Percentiles rank a stretch among this genome's conserved stretches.
phyloP scores from a whole-genome alignment of 331 rosid species.

The Malus hybrid region DNA sequence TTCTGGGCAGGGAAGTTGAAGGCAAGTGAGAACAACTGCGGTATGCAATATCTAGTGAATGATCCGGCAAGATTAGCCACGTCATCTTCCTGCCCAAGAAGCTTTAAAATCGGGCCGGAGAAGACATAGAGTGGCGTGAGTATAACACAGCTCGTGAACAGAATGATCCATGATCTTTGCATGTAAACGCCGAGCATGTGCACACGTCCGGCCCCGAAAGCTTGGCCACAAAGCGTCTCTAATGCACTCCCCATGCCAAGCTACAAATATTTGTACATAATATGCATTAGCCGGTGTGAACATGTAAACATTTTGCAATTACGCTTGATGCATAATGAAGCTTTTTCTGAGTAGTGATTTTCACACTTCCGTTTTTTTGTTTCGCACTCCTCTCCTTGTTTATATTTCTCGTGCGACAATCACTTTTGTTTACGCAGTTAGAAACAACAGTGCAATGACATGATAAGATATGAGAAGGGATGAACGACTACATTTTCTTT shows the following conservation, averaged over 20 bases:
- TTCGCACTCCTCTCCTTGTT: too few relatives aligned
- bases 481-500: too few relatives aligned
- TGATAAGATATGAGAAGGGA: too few relatives aligned
- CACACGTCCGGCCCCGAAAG: slow-evolving; percentile 78
- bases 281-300: neutral
- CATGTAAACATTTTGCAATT: too few relatives aligned
- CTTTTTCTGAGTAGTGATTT: too few relatives aligned
- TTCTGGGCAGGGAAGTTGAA: slow-evolving; percentile 72
- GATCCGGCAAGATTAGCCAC: slow-evolving; percentile 70
- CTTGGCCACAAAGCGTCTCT: slow-evolving; percentile 96
- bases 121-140: slow-evolving; percentile 62
- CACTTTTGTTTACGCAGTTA: too few relatives aligned
- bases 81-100: slow-evolving; percentile 58
- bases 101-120: slow-evolving; percentile 56
- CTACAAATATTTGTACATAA: slow-evolving; percentile 22
- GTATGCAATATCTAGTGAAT: slow-evolving; percentile 41
- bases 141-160: slow-evolving; percentile 27
- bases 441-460: too few relatives aligned
- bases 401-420: too few relatives aligned
- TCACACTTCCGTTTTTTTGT: too few relatives aligned
- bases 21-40: slow-evolving; percentile 59
- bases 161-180: slow-evolving; percentile 76
- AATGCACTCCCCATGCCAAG: slow-evolving; percentile 93
- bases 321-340: too few relatives aligned
- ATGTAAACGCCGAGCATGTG: slow-evolving; percentile 69